A percentile compares a stretch with the other conserved stretches of the same genome.
Evolutionary conservation across 148 eudicot species (phyloP).

Genomic region (Chenopodium berlandieri): DNA sequence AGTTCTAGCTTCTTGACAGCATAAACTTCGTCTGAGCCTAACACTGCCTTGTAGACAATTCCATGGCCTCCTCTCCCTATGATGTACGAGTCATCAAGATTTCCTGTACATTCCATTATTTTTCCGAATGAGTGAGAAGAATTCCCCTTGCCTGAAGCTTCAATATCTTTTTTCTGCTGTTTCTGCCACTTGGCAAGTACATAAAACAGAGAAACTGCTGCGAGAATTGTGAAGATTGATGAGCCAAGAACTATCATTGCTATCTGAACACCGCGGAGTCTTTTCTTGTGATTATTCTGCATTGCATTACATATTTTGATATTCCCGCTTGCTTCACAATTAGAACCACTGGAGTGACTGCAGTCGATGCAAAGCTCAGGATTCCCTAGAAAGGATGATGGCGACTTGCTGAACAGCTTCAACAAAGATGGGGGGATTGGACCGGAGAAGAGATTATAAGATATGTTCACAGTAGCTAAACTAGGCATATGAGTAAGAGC

Average conservation of each 20-base stretch:
- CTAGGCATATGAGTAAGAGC: conserved; percentile 36
- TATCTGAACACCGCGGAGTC: conserved; percentile 28
- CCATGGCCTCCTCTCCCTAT: conserved; percentile 91
- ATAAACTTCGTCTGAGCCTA: conserved; percentile 52
- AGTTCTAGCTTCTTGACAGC: conserved; percentile 73
- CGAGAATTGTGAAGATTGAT: conserved; percentile 32
- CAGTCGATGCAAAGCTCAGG: conserved; percentile 49
- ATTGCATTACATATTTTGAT: conserved; percentile 36
- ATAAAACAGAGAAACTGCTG: conserved; percentile 35
- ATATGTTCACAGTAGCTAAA: conserved; percentile 46
- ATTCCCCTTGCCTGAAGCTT: conserved; percentile 40
- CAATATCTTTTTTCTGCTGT: conserved; percentile 26
- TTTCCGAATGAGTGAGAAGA: conserved; percentile 41
- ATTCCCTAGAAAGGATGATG: conserved; percentile 59
- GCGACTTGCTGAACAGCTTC: conserved; percentile 34
- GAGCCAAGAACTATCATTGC: conserved; percentile 50
- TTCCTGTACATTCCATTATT: conserved; percentile 62
- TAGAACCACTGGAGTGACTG: conserved; percentile 21
- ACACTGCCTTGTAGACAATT: conserved; percentile 59
- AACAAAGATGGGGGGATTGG: conserved; percentile 48
- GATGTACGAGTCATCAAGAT: conserved; percentile 51
- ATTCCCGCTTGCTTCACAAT: conserved; percentile 27
- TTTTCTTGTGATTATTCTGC: conserved; percentile 17
- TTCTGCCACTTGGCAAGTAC: conserved; percentile 24
- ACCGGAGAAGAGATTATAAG: conserved; percentile 60